These are phyloP conservation scores for Melaleuca quinquenervia DNA, from an alignment of 345 rosid species.

Conservation along the genomic window DNA sequence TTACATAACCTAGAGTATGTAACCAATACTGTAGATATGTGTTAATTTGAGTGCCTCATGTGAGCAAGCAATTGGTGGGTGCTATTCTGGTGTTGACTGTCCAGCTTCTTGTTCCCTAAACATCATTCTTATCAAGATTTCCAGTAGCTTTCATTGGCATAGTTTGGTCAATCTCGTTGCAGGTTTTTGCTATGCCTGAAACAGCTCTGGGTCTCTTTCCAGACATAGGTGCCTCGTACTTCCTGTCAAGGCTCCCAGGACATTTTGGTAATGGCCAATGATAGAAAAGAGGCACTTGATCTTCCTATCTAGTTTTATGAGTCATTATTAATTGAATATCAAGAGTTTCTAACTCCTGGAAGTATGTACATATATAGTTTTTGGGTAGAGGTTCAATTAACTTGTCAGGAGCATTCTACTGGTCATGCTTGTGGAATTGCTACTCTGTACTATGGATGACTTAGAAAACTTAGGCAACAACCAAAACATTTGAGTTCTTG, in stretches of 20 bases:
- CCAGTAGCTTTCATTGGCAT: not conserved
- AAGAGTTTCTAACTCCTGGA: not conserved
- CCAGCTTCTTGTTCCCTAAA: not conserved
- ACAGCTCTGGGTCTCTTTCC: constrained; percentile 81
- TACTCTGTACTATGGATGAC: not conserved
- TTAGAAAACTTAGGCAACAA: not conserved
- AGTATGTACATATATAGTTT: not conserved
- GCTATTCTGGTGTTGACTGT: not conserved
- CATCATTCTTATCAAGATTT: not conserved
- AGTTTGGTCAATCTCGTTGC: not conserved
- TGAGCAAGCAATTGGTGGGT: not conserved
- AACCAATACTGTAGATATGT: not conserved
- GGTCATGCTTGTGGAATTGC: not conserved
- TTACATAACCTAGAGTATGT: not conserved
- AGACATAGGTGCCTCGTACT: constrained; percentile 74
- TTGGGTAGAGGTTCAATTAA: not conserved
- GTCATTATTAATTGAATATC: not conserved
- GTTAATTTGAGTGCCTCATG: not conserved
- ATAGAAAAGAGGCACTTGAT: not conserved
- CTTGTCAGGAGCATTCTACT: not conserved
- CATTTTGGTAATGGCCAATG: constrained; percentile 43
- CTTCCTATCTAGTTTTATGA: not conserved
- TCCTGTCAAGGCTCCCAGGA: constrained; percentile 83
- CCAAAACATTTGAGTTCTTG: not conserved
- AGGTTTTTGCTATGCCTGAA: constrained; percentile 94